Conservation (phyloP, 192 early-diverging fungal species). For the Coemansia sp. region DNA sequence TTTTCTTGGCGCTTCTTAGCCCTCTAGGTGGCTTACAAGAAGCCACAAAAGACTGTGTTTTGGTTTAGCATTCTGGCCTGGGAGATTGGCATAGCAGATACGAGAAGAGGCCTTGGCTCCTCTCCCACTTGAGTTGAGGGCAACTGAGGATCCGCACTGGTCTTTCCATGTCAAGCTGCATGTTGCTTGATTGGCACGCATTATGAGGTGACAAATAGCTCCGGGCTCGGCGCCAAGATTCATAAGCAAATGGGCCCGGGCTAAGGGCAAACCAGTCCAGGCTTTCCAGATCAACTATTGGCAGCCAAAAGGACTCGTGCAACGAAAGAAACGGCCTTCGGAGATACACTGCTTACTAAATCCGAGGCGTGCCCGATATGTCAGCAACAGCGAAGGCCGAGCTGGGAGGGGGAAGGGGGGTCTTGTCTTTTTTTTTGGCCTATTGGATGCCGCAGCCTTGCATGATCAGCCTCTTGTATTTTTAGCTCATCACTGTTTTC, state of each 20-base stretch:
- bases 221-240: not conserved
- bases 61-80: not conserved
- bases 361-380: conserved; percentile 32
- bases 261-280: not conserved
- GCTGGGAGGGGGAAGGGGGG: not conserved
- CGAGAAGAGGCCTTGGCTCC: not conserved
- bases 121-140: not conserved
- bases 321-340: conserved; percentile 24
- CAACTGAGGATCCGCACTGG: not conserved
- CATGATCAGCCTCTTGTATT: conserved; percentile 17
- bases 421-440: not conserved
- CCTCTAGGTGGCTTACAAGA: not conserved
- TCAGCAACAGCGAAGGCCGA: conserved; percentile 8
- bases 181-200: not conserved
- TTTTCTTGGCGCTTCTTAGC: not conserved
- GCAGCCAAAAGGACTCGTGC: not conserved
- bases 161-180: not conserved
- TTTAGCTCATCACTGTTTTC: conserved; percentile 11
- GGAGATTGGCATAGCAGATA: not conserved
- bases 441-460: conserved; percentile 7
- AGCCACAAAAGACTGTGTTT: not conserved
- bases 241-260: not conserved
- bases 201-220: not conserved
- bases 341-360: conserved; percentile 21
- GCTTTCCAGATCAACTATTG: not conserved